A percentile compares a stretch with the other conserved stretches of the same genome.
These are phyloP conservation scores for Nothophoma quercina DNA, from an alignment of 2,329 filamentous ascomycete genomes.

Conservation along the genomic window DNA sequence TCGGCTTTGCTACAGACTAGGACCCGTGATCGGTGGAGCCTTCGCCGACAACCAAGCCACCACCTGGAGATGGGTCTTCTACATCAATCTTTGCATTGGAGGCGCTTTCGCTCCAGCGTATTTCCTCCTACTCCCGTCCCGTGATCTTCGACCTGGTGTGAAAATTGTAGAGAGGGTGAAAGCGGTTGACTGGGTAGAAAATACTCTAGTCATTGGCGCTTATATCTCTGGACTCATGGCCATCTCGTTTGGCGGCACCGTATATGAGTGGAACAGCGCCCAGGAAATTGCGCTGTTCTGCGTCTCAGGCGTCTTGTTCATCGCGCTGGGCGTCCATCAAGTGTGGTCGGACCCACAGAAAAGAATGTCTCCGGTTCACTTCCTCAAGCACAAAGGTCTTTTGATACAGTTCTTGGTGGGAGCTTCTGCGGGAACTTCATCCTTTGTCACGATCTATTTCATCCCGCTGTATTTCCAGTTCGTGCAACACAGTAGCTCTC, in stretches of 20 bases:
- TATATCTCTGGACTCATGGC: slow-evolving; percentile 57
- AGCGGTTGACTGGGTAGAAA: slow-evolving; percentile 48
- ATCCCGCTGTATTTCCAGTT: neutral
- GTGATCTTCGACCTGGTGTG: slow-evolving; percentile 5
- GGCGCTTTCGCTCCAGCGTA: slow-evolving; percentile 51
- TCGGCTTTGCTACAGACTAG: slow-evolving; percentile 53
- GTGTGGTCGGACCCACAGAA: too few relatives aligned
- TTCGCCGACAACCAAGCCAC: slow-evolving; percentile 31
- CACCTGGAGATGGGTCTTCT: slow-evolving; percentile 53
- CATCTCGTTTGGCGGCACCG: slow-evolving; percentile 59
- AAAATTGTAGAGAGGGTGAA: neutral
- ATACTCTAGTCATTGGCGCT: slow-evolving; percentile 54
- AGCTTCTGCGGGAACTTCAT: too few relatives aligned
- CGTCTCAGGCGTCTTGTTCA: slow-evolving; percentile 52
- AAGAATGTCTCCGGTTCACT: too few relatives aligned
- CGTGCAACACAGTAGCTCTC: neutral
- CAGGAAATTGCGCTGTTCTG: slow-evolving; percentile 57
- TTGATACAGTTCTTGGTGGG: too few relatives aligned
- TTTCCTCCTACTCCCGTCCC: slow-evolving; percentile 18
- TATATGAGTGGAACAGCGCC: slow-evolving; percentile 58
- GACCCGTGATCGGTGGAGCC: slow-evolving; percentile 44
- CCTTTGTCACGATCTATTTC: neutral
- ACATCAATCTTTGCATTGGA: slow-evolving; percentile 62
- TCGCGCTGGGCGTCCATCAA: slow-evolving; percentile 58
- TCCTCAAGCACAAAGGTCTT: too few relatives aligned